A percentile compares a stretch with the other conserved stretches of the same genome.
Conservation (phyloP, 805 yeast species). For the Kregervanrija fluxuum region DNA sequence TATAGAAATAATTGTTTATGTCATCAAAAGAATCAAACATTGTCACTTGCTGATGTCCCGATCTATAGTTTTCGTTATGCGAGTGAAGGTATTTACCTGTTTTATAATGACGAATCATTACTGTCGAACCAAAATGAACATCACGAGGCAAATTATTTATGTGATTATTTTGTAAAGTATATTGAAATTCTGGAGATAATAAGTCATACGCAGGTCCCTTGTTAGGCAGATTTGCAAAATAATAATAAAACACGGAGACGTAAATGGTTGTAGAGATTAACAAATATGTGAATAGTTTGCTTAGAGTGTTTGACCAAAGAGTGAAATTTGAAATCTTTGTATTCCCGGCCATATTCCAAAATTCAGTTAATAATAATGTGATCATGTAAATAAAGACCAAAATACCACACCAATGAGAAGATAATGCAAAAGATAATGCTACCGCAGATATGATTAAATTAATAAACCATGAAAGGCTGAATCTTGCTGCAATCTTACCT, state of each 20-base stretch:
- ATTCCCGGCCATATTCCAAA: slow-evolving; percentile 73
- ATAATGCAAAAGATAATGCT: slow-evolving; percentile 45
- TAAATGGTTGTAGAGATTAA: slow-evolving; percentile 55
- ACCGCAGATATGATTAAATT: slow-evolving; percentile 41
- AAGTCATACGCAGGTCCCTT: slow-evolving; percentile 55
- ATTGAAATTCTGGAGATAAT: slow-evolving; percentile 63
- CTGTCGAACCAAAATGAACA: slow-evolving; percentile 63
- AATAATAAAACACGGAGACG: slow-evolving; percentile 47
- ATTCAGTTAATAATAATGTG: slow-evolving; percentile 23
- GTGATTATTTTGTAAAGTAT: slow-evolving; percentile 41
- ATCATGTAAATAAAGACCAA: slow-evolving; percentile 31
- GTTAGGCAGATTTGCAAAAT: slow-evolving; percentile 40
- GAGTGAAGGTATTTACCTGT: slow-evolving; percentile 82
- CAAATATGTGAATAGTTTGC: slow-evolving; percentile 37
- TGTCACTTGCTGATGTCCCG: slow-evolving; percentile 72
- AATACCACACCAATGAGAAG: slow-evolving; percentile 69
- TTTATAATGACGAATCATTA: slow-evolving; percentile 63
- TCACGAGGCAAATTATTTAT: slow-evolving; percentile 45
- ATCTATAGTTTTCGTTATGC: slow-evolving; percentile 48
- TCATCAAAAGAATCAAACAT: slow-evolving; percentile 56
- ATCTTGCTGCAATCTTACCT: slow-evolving; percentile 30
- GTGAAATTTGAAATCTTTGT: slow-evolving; percentile 37
- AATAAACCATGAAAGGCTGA: slow-evolving; percentile 45
- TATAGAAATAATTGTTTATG: slow-evolving; percentile 63
- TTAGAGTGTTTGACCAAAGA: slow-evolving; percentile 30